These are phyloP conservation scores for Acorus gramineus DNA, from an alignment of 106 monocot species.

Conservation along the genomic window DNA sequence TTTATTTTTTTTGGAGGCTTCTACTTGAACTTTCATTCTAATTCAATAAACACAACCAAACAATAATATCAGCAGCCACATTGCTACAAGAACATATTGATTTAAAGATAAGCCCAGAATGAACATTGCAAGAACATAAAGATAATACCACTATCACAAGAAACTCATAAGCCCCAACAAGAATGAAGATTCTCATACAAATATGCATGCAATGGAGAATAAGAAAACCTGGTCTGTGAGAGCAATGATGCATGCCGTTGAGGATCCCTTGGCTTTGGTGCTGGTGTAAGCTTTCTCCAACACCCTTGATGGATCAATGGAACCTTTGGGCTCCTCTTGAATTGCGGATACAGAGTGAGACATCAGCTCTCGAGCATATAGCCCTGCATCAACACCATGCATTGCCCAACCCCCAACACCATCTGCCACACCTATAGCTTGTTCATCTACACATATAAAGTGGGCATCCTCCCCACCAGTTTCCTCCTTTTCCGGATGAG, in stretches of 20 bases:
- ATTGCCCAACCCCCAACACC: slow-evolving; percentile 99
- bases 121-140: no score
- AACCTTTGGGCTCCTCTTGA: slow-evolving; percentile 77
- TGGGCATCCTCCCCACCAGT: slow-evolving; percentile 97
- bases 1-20: no score
- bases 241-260: slow-evolving; percentile 94
- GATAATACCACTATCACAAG: no score
- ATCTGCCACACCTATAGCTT: slow-evolving; percentile 88
- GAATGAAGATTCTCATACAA: no score
- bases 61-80: no score
- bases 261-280: slow-evolving; percentile 91
- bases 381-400: slow-evolving; percentile 77
- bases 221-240: slow-evolving; percentile 61
- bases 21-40: no score
- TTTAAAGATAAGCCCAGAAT: no score
- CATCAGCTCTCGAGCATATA: slow-evolving; percentile 92
- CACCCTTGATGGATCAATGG: slow-evolving; percentile 75
- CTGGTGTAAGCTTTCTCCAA: slow-evolving; percentile 76
- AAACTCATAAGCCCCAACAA: no score
- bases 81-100: no score
- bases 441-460: slow-evolving; percentile 78
- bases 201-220: not conserved
- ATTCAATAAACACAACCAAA: no score
- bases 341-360: slow-evolving; percentile 68
- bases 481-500: slow-evolving; percentile 90